These are phyloP conservation scores for Elaeis guineensis DNA, from an alignment of 176 grass and related monocot species.

Conservation along the genomic window DNA sequence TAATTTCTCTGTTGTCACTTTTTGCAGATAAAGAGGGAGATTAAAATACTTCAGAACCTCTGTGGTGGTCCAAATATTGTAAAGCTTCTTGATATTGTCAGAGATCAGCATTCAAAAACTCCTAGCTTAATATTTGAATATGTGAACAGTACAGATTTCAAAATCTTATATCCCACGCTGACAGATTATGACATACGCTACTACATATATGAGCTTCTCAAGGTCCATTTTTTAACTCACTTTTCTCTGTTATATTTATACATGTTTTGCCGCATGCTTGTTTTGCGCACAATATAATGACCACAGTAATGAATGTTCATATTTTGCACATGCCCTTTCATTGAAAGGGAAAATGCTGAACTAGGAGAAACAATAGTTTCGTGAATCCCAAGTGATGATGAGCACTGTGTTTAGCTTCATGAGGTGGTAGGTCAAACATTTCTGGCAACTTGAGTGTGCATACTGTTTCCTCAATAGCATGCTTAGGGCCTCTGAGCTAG, in stretches of 20 bases:
- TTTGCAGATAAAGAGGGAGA: conserved; percentile 75
- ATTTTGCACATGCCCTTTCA: too few relatives aligned
- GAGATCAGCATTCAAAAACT: conserved; percentile 78
- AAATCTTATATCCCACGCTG: conserved; percentile 65
- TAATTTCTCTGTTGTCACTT: background rate
- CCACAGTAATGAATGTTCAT: too few relatives aligned
- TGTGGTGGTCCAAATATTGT: conserved; percentile 64
- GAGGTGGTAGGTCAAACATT: too few relatives aligned
- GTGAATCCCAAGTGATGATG: too few relatives aligned
- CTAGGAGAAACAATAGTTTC: too few relatives aligned
- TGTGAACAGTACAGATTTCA: conserved; percentile 70
- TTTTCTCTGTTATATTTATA: conserved; percentile 1
- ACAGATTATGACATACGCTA: conserved; percentile 80
- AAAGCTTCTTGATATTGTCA: conserved; percentile 60
- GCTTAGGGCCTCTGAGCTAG: too few relatives aligned
- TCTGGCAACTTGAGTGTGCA: too few relatives aligned
- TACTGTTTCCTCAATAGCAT: too few relatives aligned
- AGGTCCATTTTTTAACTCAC: conserved; percentile 17
- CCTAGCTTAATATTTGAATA: conserved; percentile 75
- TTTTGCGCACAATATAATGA: background rate
- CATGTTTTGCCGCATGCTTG: background rate
- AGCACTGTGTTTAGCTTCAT: too few relatives aligned
- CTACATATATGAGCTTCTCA: conserved; percentile 82
- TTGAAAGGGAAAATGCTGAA: too few relatives aligned
- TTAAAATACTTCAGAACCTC: conserved; percentile 82